Conservation (phyloP, 1,139 yeast species). For the Protomyces lactucae-debilis region DNA sequence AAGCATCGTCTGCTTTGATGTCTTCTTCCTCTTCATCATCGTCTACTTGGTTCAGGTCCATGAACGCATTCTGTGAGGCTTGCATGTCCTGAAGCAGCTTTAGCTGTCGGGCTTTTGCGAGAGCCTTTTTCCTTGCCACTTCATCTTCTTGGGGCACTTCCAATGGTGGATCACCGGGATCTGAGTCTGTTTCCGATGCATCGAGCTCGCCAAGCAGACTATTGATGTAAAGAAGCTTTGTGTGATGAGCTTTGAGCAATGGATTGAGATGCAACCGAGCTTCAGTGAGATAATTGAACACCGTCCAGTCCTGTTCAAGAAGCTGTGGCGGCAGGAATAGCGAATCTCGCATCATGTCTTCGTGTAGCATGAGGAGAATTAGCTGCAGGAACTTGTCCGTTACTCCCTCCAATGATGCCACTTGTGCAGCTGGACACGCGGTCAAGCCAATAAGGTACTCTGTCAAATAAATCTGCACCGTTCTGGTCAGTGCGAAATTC, state of each 20-base stretch:
- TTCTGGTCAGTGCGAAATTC: constrained; percentile 1
- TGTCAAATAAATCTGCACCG: constrained; percentile 5
- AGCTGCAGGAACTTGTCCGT: constrained; percentile 32
- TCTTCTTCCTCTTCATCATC: constrained; percentile 40
- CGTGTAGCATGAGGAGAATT: constrained; percentile 33
- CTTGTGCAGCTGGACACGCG: not conserved
- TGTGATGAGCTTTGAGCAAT: constrained; percentile 3
- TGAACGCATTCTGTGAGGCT: constrained; percentile 69
- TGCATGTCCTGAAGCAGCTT: constrained; percentile 72
- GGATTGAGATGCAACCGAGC: not conserved
- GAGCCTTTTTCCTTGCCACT: constrained; percentile 55
- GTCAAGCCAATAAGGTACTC: constrained; percentile 2
- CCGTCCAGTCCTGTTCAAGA: not conserved
- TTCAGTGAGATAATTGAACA: not conserved
- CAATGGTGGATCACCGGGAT: not conserved
- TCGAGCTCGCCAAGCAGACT: not conserved
- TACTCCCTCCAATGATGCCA: constrained; percentile 10
- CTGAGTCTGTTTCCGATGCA: constrained; percentile 1
- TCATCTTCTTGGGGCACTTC: constrained; percentile 33
- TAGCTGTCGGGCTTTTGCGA: constrained; percentile 68
- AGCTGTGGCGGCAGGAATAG: not conserved
- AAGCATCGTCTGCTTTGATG: constrained; percentile 35
- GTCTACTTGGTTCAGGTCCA: constrained; percentile 41
- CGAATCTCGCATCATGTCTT: not conserved
- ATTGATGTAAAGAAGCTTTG: not conserved